Percentiles rank a stretch among this genome's conserved stretches.
phyloP scores from a whole-genome alignment of 495 filamentous ascomycete species.

The Neurospora cerealis region DNA sequence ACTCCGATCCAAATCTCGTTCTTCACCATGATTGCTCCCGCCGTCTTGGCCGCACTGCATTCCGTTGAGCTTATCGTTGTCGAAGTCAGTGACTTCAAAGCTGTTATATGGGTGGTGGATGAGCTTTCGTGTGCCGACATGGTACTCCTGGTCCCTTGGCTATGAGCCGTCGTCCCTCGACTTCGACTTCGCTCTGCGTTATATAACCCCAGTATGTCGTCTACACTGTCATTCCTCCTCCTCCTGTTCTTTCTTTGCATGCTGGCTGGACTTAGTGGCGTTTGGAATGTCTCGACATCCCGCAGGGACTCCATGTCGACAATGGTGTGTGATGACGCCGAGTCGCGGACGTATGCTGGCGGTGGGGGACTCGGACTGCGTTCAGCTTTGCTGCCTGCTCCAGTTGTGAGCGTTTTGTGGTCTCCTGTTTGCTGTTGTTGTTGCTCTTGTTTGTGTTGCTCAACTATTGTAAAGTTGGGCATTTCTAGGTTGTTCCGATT shows the following conservation, averaged over 20 bases:
- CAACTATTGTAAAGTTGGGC: conserved; percentile 21
- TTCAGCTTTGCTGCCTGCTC: neutral
- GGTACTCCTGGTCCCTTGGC: neutral
- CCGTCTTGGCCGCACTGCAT: neutral
- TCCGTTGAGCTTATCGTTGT: neutral
- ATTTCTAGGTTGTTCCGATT: conserved; percentile 15
- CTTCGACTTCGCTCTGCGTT: conserved; percentile 14
- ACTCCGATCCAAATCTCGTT: conserved; percentile 17
- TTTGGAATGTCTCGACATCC: conserved; percentile 1
- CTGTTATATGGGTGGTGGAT: neutral
- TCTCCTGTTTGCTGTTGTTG: neutral
- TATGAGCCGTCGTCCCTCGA: neutral
- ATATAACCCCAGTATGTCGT: conserved; percentile 25
- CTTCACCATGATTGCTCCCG: conserved; percentile 20
- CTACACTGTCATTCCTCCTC: conserved; percentile 18
- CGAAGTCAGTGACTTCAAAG: neutral
- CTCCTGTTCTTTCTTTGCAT: conserved; percentile 7
- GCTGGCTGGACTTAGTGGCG: conserved; percentile 6
- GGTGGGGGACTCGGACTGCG: neutral
- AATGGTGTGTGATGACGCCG: conserved; percentile 15
- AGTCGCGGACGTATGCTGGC: conserved; percentile 11
- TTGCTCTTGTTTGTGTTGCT: conserved; percentile 7
- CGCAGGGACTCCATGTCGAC: conserved; percentile 4
- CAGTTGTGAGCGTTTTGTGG: neutral
- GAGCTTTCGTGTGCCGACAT: neutral